Percentiles rank a stretch among this genome's conserved stretches.
These are phyloP conservation scores for Pseudopithomyces chartarum DNA, from an alignment of 2,329 filamentous ascomycete species.

Conservation along the genomic window DNA sequence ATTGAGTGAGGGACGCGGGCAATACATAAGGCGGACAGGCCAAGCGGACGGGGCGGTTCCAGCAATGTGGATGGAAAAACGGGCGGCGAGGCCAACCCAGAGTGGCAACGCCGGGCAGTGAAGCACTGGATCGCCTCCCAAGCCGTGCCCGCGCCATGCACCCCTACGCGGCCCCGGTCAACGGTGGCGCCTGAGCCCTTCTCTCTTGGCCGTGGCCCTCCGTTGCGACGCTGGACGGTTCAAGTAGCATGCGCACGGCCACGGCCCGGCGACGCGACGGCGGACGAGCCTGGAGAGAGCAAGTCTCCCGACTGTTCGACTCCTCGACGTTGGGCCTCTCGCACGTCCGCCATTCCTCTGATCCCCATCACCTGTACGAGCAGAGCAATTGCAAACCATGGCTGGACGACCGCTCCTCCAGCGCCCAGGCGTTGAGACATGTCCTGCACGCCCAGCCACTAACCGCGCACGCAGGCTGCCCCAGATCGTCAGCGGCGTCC, in stretches of 20 bases:
- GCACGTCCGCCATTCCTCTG: not conserved
- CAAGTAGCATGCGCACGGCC: constrained; percentile 3
- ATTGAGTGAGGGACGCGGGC: not conserved
- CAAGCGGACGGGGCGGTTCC: constrained; percentile 9
- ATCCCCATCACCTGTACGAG: no score
- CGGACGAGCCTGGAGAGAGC: no score
- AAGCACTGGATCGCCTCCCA: not conserved
- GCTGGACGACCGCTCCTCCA: no score
- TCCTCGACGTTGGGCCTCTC: not conserved
- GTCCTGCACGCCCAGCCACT: not conserved
- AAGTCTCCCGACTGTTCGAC: no score
- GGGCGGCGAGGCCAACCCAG: constrained; percentile 1
- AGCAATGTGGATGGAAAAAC: constrained; percentile 5
- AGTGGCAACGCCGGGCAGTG: constrained; percentile 4
- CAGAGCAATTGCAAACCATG: no score
- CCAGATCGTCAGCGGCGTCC: constrained; percentile 9
- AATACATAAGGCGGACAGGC: constrained; percentile 3
- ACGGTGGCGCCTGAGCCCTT: not conserved
- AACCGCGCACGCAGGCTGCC: constrained; percentile 3
- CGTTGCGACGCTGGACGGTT: not conserved
- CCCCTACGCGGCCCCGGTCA: not conserved
- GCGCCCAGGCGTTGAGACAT: not conserved
- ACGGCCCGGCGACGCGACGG: not conserved
- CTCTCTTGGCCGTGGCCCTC: not conserved
- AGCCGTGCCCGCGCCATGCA: not conserved